Conservation (phyloP, 1,284 basidiomycete species). For the Malassezia vespertilionis region DNA sequence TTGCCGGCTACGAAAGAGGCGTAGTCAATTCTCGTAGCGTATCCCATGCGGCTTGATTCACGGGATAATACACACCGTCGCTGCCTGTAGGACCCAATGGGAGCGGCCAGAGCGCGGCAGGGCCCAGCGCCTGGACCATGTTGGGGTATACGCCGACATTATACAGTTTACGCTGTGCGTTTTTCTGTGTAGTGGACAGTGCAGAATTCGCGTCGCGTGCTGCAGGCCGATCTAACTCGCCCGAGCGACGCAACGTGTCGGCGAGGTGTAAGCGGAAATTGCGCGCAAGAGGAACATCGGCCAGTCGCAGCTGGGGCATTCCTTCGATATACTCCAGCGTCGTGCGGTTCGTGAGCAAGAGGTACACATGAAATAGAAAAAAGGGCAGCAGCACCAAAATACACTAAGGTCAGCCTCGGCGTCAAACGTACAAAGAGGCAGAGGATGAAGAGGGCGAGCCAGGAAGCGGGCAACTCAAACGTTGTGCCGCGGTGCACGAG, state of each 20-base stretch:
- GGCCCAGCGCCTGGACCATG: constrained; percentile 32
- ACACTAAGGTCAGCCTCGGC: constrained; percentile 2
- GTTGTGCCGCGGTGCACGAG: not conserved
- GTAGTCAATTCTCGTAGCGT: constrained; percentile 1
- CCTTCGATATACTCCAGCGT: constrained; percentile 49
- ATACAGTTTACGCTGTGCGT: constrained; percentile 31
- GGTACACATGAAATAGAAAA: constrained; percentile 37
- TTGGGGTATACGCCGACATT: constrained; percentile 28
- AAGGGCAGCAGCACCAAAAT: constrained; percentile 33
- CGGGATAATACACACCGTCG: constrained; percentile 10
- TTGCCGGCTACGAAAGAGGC: not conserved
- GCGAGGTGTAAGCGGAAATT: not conserved
- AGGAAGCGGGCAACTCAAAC: constrained; percentile 37
- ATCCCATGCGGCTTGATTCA: constrained; percentile 2
- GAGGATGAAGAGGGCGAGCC: constrained; percentile 37
- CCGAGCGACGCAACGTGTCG: not conserved
- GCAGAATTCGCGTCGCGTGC: not conserved
- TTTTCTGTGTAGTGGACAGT: not conserved
- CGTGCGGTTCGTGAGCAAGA: constrained; percentile 45
- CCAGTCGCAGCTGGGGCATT: not conserved
- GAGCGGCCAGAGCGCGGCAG: constrained; percentile 27
- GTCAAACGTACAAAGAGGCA: constrained; percentile 5
- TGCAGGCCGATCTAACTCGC: no score
- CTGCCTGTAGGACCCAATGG: constrained; percentile 27
- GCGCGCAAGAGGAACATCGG: not conserved